Evolutionary conservation across 2,329 filamentous ascomycete species (phyloP).

Genomic region (Aspergillus pseudoterreus): DNA sequence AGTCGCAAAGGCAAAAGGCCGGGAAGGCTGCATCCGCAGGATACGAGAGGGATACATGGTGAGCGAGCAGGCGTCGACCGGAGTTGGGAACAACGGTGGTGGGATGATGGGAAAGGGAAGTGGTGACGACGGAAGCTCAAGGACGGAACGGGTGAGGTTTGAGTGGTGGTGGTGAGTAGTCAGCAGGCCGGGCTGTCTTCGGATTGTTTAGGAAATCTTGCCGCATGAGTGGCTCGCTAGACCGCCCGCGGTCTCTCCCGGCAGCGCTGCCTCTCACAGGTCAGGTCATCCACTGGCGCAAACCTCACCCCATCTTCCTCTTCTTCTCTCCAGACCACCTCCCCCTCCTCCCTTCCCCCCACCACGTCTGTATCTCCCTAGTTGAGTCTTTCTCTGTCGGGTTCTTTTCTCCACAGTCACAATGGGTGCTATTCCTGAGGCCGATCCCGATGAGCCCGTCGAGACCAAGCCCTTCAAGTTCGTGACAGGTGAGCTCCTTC

Average conservation of each 20-base stretch:
- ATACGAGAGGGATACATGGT: conserved; percentile 64
- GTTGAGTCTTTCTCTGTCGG: conserved; percentile 15
- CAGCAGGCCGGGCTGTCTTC: conserved; percentile 21
- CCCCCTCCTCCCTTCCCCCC: conserved; percentile 17
- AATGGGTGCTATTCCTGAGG: conserved; percentile 72
- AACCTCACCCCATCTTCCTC: conserved; percentile 26
- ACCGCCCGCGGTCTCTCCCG: conserved; percentile 37
- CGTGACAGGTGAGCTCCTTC: conserved; percentile 76
- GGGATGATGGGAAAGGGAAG: conserved; percentile 16
- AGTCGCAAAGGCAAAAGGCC: conserved; percentile 54
- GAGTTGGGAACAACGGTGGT: conserved; percentile 17
- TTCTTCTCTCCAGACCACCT: conserved; percentile 20
- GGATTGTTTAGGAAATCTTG: conserved; percentile 35
- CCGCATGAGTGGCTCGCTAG: conserved; percentile 36
- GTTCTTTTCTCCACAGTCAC: conserved; percentile 45
- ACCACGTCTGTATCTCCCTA: conserved; percentile 3
- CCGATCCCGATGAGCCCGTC: conserved; percentile 67
- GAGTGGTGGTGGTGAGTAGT: conserved; percentile 10
- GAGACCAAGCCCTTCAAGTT: conserved; percentile 99
- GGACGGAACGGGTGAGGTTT: conserved; percentile 11
- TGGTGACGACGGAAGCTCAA: conserved; percentile 21
- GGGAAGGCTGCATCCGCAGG: conserved; percentile 58
- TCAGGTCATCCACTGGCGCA: conserved; percentile 28
- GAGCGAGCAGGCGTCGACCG: conserved; percentile 22
- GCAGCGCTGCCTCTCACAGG: conserved; percentile 32